Evolutionary conservation across 805 yeast species (phyloP).

Genomic region (Zygosaccharomyces rouxii): DNA sequence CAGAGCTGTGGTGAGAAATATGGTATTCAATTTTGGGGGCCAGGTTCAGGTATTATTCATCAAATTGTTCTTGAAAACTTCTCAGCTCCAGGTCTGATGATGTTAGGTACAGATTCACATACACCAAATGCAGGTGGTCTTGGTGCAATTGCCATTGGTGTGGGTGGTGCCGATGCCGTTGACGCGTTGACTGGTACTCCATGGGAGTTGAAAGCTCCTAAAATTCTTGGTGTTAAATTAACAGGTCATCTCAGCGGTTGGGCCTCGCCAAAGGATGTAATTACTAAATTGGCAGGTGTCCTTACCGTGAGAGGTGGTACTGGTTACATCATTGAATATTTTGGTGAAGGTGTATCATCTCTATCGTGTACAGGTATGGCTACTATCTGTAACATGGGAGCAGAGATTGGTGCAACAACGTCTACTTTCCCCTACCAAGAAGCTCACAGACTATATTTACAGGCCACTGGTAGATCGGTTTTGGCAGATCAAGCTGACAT

Average conservation of each 20-base stretch:
- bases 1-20: constrained; percentile 90
- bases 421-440: constrained; percentile 93
- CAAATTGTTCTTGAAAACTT: constrained; percentile 96
- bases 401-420: constrained; percentile 98
- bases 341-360: constrained; percentile 87
- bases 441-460: constrained; percentile 71
- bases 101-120: constrained; percentile 98
- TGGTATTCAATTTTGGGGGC: constrained; percentile 98
- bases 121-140: constrained; percentile 99
- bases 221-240: constrained; percentile 86
- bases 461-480: constrained; percentile 78
- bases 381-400: constrained; percentile 99
- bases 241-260: constrained; percentile 88
- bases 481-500: constrained; percentile 78
- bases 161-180: constrained; percentile 99
- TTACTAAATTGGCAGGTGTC: constrained; percentile 85
- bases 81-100: constrained; percentile 93
- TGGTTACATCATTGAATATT: constrained; percentile 92
- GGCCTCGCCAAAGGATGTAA: constrained; percentile 97
- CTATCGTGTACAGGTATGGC: constrained; percentile 99
- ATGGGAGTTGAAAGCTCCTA: constrained; percentile 98
- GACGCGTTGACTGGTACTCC: constrained; percentile 96
- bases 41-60: constrained; percentile 98
- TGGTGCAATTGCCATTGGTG: constrained; percentile 98
- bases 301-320: constrained; percentile 98